These are phyloP conservation scores for Dryas alaskensis DNA, from an alignment of 306 rosid genomes.

Conservation along the genomic window DNA sequence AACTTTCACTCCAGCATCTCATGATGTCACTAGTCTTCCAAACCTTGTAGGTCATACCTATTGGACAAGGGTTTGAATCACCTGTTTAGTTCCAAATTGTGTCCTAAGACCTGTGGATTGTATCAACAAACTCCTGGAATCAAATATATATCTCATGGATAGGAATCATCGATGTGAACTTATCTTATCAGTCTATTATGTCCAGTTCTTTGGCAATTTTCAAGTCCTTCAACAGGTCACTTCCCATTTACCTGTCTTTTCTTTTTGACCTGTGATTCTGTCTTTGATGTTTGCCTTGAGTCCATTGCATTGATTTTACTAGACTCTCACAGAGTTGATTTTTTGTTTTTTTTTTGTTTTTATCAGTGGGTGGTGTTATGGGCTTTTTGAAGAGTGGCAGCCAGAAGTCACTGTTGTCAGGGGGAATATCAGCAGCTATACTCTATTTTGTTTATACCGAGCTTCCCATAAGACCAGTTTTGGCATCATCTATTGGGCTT, in stretches of 20 bases:
- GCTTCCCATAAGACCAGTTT: conserved; percentile 75
- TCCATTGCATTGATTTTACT: not conserved
- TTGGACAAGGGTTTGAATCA: not conserved
- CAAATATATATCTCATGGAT: not conserved
- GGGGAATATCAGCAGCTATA: conserved; percentile 66
- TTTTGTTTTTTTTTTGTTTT: not conserved
- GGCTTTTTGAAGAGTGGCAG: conserved; percentile 96
- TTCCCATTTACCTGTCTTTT: not conserved
- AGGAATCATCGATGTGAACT: not conserved
- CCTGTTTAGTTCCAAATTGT: not conserved
- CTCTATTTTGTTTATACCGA: conserved; percentile 56
- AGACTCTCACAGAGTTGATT: not conserved
- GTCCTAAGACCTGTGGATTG: not conserved
- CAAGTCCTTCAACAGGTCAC: not conserved
- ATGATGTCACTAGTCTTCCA: not conserved
- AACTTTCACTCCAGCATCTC: not conserved
- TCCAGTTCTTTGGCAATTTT: not conserved
- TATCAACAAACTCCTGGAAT: not conserved
- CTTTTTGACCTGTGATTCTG: not conserved
- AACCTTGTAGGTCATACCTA: not conserved
- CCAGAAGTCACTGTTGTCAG: conserved; percentile 87
- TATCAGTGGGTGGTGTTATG: conserved; percentile 85
- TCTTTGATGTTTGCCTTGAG: not conserved
- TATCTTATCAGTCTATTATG: not conserved
- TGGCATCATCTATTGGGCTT: conserved; percentile 89